phyloP scores from a whole-genome alignment of 208 protist genomes.

The Histomonas meleagridis region DNA sequence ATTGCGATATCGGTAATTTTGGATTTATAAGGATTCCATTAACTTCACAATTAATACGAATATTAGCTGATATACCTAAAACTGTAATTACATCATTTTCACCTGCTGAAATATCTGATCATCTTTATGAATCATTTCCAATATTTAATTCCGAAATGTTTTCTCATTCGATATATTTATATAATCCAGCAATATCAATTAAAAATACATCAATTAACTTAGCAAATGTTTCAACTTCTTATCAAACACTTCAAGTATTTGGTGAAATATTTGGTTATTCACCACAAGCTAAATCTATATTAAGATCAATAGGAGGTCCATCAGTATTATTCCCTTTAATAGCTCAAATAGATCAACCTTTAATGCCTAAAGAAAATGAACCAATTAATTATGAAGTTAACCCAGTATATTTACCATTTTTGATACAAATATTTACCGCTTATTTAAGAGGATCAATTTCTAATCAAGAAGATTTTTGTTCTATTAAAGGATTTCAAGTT shows the following conservation, averaged over 20 bases:
- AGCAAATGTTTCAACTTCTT: background rate
- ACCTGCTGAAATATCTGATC: background rate
- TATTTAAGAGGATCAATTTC: background rate
- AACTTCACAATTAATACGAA: background rate
- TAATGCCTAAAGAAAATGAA: background rate
- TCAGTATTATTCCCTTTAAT: background rate
- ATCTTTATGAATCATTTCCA: background rate
- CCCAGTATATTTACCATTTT: background rate
- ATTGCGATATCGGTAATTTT: background rate
- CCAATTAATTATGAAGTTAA: background rate
- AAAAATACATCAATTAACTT: background rate
- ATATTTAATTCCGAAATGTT: background rate
- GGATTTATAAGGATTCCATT: background rate
- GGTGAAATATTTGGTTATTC: background rate
- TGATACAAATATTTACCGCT: background rate
- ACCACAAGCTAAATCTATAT: background rate
- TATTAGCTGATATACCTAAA: background rate
- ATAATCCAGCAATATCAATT: background rate
- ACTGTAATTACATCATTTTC: background rate
- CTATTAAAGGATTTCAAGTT: background rate
- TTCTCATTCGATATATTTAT: background rate
- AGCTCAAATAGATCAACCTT: constrained; percentile 4
- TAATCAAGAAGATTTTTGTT: background rate
- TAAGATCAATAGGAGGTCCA: background rate
- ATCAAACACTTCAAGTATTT: background rate